phyloP scores from a whole-genome alignment of 768 basidiomycete genomes.

The Fibroporia radiculosa region DNA sequence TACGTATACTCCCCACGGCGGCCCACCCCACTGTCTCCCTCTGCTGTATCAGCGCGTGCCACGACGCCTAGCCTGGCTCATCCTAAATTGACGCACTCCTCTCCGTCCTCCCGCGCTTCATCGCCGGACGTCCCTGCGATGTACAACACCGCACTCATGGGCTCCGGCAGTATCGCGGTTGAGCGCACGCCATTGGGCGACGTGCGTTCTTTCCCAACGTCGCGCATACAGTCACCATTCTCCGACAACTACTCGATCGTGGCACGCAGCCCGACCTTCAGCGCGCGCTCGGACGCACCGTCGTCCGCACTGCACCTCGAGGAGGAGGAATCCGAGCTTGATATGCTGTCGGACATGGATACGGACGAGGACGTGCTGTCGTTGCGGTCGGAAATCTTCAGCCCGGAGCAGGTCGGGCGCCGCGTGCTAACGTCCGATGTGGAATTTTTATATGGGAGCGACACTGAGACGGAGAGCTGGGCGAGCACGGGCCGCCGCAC shows the following conservation, averaged over 20 bases:
- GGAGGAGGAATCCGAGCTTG: conserved; percentile 10
- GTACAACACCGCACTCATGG: conserved; percentile 13
- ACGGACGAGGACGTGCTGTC: conserved; percentile 18
- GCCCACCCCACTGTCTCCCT: conserved; percentile 11
- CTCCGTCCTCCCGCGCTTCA: conserved; percentile 9
- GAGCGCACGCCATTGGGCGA: neutral
- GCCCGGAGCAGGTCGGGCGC: neutral
- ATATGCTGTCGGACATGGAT: conserved; percentile 13
- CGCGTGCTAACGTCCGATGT: conserved; percentile 12
- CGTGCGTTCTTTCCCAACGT: neutral
- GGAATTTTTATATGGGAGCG: conserved; percentile 12
- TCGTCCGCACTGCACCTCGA: conserved; percentile 14
- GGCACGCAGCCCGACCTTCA: conserved; percentile 6
- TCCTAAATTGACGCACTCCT: conserved; percentile 1
- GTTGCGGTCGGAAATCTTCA: conserved; percentile 21
- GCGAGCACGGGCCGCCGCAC: conserved; percentile 18
- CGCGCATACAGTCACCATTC: conserved; percentile 3
- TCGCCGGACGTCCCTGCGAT: conserved; percentile 15
- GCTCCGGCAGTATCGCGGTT: conserved; percentile 5
- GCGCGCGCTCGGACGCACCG: conserved; percentile 3
- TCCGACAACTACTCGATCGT: conserved; percentile 13
- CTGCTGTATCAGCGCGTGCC: conserved; percentile 8
- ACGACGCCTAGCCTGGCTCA: conserved; percentile 6
- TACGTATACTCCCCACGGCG: conserved; percentile 2
- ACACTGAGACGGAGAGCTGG: conserved; percentile 18